A percentile compares a stretch with the other conserved stretches of the same genome.
Evolutionary conservation across 2,329 filamentous ascomycete species (phyloP).

Genomic region (Exophiala sp.): DNA sequence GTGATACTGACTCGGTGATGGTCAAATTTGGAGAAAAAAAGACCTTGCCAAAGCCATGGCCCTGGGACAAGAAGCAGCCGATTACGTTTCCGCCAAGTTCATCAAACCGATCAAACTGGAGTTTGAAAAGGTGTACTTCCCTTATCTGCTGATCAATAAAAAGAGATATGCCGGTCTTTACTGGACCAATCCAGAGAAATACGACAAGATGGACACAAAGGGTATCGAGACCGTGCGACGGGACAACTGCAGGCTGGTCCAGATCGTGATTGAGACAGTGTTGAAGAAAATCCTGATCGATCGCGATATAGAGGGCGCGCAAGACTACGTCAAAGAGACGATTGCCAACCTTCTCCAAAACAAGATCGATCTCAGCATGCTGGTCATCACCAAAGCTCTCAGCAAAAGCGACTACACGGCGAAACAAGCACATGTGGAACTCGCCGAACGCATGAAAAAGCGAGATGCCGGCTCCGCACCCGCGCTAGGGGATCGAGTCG

Average conservation of each 20-base stretch:
- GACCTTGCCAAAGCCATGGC: conserved; percentile 88
- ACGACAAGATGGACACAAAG: conserved; percentile 99
- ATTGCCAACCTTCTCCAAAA: conserved; percentile 95
- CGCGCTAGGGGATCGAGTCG: conserved; percentile 86
- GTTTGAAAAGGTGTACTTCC: conserved; percentile 98
- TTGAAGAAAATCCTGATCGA: conserved; percentile 94
- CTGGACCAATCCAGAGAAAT: conserved; percentile 91
- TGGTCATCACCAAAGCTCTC: conserved; percentile 96
- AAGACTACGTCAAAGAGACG: conserved; percentile 93
- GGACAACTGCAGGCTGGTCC: conserved; percentile 92
- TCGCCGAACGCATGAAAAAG: conserved; percentile 94
- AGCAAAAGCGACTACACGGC: conserved; percentile 83
- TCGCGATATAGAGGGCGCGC: conserved; percentile 78
- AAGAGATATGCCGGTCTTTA: conserved; percentile 97
- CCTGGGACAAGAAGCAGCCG: conserved; percentile 85
- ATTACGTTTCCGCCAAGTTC: conserved; percentile 85
- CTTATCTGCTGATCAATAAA: conserved; percentile 98
- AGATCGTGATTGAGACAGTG: conserved; percentile 96
- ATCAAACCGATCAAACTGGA: conserved; percentile 96
- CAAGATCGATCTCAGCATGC: conserved; percentile 97
- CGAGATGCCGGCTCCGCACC: conserved; percentile 92
- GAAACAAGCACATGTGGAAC: conserved; percentile 93
- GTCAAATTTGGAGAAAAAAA: conserved; percentile 89
- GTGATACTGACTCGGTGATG: conserved; percentile 99
- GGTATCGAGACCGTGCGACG: conserved; percentile 96